Base-by-base conservation (phyloP, 805 yeast genomes). In the Candida ponderosae region DNA sequence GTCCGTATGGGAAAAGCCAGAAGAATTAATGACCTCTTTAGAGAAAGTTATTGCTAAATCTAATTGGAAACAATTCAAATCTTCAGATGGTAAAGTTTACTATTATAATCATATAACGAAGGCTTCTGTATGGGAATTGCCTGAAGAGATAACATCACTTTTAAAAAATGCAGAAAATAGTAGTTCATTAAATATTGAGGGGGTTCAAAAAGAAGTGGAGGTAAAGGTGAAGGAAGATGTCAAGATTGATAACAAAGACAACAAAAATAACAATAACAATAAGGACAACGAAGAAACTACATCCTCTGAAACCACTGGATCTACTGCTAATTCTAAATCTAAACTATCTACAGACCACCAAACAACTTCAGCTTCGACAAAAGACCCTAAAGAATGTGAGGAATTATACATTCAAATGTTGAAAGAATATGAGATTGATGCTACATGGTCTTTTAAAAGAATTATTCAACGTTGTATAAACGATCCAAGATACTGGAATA, bases 1-100 rank as follows among this genome's bases (percentile, higher is more conserved):
- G 45, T 77, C 96, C 0, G 75, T 79, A 35, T 87, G 96, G 95
- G 85, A 82, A 19, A 76, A 77, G 44, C 96, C 96, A 0, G 72
- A 59, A 15, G 81, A 69, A 36, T 50, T 70, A 18, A 56, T 48
- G 32, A 59, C 68, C 4, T 48, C 58, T n/a, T 38, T 60, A 9
- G 74, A 68, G 39, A 45, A 68, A 59, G 70, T 74, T 19, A 65
- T 78, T 15, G 65, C 61, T 29, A 60, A 62, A 17, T 68, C 79
- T 1, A 74, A 72, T 15, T 81, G 85, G 85, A 60, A 59, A 26
- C 66, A 66, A 41, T 66, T 59, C 24, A 51, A 56, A 2, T 66
- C 79, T 0, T 71, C 71, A 11, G 79, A 72, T 6, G 88, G 89
- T 3, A 62, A 62, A 36, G 63, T 66, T 16, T 87, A 87, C 56